A percentile compares a stretch with the other conserved stretches of the same genome.
Evolutionary conservation across 129 eudicot species (phyloP).

Genomic region (Flaveria linearis): DNA sequence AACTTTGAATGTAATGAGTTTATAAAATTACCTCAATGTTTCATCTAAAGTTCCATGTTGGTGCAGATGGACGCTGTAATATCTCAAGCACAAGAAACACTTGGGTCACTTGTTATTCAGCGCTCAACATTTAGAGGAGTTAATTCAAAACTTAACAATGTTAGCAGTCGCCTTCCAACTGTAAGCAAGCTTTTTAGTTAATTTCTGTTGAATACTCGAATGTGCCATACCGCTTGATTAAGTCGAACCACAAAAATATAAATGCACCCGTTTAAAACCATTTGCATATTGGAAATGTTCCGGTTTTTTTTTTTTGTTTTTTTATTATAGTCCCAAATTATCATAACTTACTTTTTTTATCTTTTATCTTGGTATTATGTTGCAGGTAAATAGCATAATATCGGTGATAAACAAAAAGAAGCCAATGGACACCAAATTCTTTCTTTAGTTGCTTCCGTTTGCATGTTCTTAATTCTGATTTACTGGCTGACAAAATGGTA

Average conservation of each 20-base stretch:
- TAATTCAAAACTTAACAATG: conserved; percentile 87
- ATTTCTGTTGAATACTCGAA: not conserved
- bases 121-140: conserved; percentile 94
- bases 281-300: not conserved
- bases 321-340: not conserved
- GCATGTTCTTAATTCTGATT: conserved; percentile 81
- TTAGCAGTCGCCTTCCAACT: conserved; percentile 92
- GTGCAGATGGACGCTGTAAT: conserved; percentile 87
- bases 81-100: conserved; percentile 95
- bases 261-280: not conserved
- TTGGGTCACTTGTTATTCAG: conserved; percentile 75
- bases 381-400: conserved; percentile 83
- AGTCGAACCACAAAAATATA: not conserved
- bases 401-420: conserved; percentile 92
- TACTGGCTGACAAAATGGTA: conserved; percentile 86
- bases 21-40: not conserved
- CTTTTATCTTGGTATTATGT: not conserved
- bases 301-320: not conserved
- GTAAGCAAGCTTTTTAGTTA: conserved; percentile 44
- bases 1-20: not conserved
- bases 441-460: conserved; percentile 85
- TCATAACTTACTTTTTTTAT: not conserved
- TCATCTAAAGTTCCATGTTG: conserved; percentile 1
- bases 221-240: not conserved
- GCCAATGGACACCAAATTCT: conserved; percentile 94